Conservation (phyloP, 257 asterid genomes). For the Leonotis leonurus region DNA sequence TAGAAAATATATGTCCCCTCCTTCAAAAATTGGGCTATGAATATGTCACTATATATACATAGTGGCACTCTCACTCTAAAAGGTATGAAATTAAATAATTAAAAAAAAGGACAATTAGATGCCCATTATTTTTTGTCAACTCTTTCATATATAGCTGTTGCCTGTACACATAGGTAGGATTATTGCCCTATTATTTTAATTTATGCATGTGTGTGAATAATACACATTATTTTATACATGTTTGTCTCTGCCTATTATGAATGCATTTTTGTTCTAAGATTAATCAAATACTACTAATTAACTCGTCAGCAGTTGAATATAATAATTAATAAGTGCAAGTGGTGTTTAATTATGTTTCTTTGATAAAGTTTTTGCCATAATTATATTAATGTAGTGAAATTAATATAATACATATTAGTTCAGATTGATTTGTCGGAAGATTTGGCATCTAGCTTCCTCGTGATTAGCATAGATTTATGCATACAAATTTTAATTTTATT, state of each 20-base stretch:
- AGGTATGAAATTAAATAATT: too few species aligned
- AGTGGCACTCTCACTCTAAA: too few species aligned
- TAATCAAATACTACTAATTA: constrained; percentile 10
- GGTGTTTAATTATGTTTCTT: constrained; percentile 15
- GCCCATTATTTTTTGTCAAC: too few species aligned
- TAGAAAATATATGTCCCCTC: too few species aligned
- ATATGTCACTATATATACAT: too few species aligned
- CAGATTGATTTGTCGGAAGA: constrained; percentile 38
- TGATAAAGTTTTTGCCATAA: constrained; percentile 8
- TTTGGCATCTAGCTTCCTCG: constrained; percentile 29
- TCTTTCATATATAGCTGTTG: too few species aligned
- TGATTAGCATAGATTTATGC: not conserved
- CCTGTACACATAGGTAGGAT: too few species aligned
- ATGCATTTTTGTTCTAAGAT: constrained; percentile 29
- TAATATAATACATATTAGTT: constrained; percentile 18
- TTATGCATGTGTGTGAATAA: too few species aligned
- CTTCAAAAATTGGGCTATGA: too few species aligned
- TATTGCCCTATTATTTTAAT: too few species aligned
- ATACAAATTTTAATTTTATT: not conserved
- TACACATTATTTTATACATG: too few species aligned
- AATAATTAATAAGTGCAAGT: constrained; percentile 16
- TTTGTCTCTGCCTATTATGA: constrained; percentile 30
- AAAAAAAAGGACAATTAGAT: too few species aligned
- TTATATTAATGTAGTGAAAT: not conserved
- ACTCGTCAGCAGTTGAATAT: constrained; percentile 13